A percentile compares a stretch with the other conserved stretches of the same genome.
phyloP scores from a whole-genome alignment of 164 flowering plant species.

The Vitis riparia region DNA sequence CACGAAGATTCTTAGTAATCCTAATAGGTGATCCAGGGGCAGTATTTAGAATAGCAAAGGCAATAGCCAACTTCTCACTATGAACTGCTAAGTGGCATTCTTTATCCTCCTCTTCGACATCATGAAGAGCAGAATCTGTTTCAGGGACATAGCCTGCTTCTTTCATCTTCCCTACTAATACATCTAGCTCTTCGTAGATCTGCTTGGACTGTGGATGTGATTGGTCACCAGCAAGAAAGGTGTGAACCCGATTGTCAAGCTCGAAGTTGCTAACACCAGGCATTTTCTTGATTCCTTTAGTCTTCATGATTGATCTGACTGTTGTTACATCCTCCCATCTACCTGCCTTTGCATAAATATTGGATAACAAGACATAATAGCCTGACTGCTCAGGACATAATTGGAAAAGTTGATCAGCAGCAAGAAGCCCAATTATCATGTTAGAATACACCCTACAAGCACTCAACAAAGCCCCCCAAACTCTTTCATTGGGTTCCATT shows the following conservation, averaged over 20 bases:
- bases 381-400: constrained; percentile 38
- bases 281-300: constrained; percentile 29
- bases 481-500: constrained; percentile 36
- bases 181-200: constrained; percentile 33
- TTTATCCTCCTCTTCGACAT: constrained; percentile 49
- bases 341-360: constrained; percentile 45
- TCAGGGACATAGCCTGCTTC: constrained; percentile 41
- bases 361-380: constrained; percentile 41
- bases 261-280: constrained; percentile 43
- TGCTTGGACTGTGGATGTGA: constrained; percentile 34
- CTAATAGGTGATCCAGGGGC: constrained; percentile 24
- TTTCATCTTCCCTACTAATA: constrained; percentile 35
- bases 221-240: constrained; percentile 41
- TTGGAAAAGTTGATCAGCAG: constrained; percentile 35
- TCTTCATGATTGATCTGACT: constrained; percentile 33
- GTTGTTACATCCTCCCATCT: constrained; percentile 35
- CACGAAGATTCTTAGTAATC: constrained; percentile 41
- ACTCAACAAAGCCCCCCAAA: constrained; percentile 44
- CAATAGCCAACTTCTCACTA: constrained; percentile 41
- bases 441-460: constrained; percentile 34
- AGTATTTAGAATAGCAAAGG: constrained; percentile 32
- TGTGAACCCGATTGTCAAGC: constrained; percentile 28
- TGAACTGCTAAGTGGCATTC: constrained; percentile 41
- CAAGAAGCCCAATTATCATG: constrained; percentile 30
- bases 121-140: constrained; percentile 43